Evolutionary conservation across 1,284 basidiomycete genomes (phyloP).

Genomic region (Xerocomus amazonicus): DNA sequence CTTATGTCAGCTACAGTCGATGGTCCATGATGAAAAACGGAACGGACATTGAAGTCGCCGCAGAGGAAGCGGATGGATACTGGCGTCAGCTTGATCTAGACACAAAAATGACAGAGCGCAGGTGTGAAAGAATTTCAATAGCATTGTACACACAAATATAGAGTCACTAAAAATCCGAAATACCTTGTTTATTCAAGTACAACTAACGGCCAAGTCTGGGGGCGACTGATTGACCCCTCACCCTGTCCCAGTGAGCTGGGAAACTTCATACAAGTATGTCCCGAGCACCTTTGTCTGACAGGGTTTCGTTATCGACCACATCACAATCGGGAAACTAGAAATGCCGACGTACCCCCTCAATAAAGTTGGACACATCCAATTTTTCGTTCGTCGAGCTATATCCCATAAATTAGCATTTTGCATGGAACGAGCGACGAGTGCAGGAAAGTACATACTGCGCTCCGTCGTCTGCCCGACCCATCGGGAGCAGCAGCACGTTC

Average conservation of each 20-base stretch:
- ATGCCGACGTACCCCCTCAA: constrained; percentile 66
- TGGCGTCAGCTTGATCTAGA: no score
- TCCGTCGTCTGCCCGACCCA: constrained; percentile 93
- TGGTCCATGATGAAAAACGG: no score
- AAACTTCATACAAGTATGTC: constrained; percentile 81
- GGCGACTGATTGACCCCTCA: constrained; percentile 4
- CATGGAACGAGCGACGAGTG: background rate
- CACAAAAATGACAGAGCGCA: no score
- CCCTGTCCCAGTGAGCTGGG: constrained; percentile 27
- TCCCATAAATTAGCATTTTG: background rate
- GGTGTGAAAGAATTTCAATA: no score
- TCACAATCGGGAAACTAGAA: background rate
- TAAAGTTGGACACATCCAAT: constrained; percentile 89
- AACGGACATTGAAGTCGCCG: no score
- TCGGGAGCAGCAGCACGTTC: constrained; percentile 84
- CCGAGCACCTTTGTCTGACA: constrained; percentile 73
- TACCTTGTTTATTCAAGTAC: no score
- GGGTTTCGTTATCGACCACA: constrained; percentile 2
- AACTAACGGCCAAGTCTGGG: no score
- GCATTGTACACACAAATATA: no score
- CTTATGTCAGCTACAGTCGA: no score
- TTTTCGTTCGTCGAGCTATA: constrained; percentile 93
- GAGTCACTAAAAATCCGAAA: no score
- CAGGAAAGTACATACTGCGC: constrained; percentile 62
- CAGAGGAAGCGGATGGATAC: no score